Evolutionary conservation across 225 moss, liverwort and hornwort species (phyloP).

Genomic region (Takakia lepidozioides): DNA sequence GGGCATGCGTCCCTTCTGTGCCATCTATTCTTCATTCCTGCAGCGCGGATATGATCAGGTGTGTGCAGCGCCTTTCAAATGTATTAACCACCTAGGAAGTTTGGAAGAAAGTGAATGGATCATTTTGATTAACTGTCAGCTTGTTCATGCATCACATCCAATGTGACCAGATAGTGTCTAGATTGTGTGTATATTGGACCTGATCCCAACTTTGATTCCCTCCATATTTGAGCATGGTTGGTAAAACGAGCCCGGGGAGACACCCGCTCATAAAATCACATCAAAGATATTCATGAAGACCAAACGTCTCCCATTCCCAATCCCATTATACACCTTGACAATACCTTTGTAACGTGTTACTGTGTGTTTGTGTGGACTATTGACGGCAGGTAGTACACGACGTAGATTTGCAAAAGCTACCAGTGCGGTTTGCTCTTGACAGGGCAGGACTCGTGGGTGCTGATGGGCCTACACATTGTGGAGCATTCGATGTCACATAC

Average conservation of each 20-base stretch:
- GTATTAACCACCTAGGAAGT: no score
- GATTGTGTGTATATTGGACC: not conserved
- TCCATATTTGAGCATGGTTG: not conserved
- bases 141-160: not conserved
- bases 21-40: conserved; percentile 14
- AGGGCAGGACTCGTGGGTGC: conserved; percentile 12
- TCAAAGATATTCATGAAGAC: not conserved
- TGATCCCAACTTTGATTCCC: not conserved
- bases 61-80: not conserved
- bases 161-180: not conserved
- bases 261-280: not conserved
- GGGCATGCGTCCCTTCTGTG: conserved; percentile 11
- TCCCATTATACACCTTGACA: not conserved
- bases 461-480: conserved; percentile 15
- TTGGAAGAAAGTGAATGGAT: not conserved
- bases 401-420: conserved; percentile 14
- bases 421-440: conserved; percentile 13
- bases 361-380: no score
- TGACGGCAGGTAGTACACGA: conserved; percentile 11
- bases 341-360: no score
- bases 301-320: not conserved
- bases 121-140: not conserved
- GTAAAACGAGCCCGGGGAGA: not conserved
- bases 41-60: conserved; percentile 17
- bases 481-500: conserved; percentile 11